Evolutionary conservation across 768 basidiomycete species (phyloP).

Genomic region (Suillus brevipes): DNA sequence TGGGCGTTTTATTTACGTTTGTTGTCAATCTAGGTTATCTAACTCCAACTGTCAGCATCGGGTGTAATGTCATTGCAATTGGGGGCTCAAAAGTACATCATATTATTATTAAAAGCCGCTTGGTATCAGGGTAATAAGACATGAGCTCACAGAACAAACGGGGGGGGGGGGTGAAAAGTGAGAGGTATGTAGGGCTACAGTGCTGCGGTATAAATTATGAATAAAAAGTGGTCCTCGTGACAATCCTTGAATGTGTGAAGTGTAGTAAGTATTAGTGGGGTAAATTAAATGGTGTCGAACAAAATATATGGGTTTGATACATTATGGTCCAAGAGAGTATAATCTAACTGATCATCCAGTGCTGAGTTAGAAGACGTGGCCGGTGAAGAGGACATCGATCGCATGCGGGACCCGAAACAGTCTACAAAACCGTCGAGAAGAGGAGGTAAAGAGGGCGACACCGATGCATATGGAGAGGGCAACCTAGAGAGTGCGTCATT

Average conservation of each 20-base stretch:
- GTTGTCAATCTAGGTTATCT: constrained; percentile 14
- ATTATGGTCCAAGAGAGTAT: constrained; percentile 10
- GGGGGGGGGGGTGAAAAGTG: no score
- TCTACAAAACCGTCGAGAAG: not conserved
- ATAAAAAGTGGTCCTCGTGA: not conserved
- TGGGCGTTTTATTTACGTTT: constrained; percentile 26
- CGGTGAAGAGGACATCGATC: constrained; percentile 25
- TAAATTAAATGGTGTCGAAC: constrained; percentile 21
- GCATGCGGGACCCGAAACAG: constrained; percentile 3
- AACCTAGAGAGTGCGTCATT: not conserved
- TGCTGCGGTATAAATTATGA: constrained; percentile 8
- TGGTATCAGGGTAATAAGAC: constrained; percentile 7
- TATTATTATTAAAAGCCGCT: not conserved
- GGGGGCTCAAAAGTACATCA: not conserved
- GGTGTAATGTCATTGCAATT: not conserved
- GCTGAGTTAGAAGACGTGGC: constrained; percentile 24
- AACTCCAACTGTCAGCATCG: not conserved
- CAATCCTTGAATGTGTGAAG: constrained; percentile 2
- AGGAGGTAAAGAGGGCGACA: not conserved
- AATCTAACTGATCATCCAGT: constrained; percentile 16
- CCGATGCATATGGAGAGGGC: not conserved
- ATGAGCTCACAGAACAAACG: not conserved
- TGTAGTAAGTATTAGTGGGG: constrained; percentile 3
- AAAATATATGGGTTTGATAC: constrained; percentile 15
- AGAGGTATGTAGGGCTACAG: constrained; percentile 3